Percentiles rank a stretch among this genome's conserved stretches.
phyloP scores from a whole-genome alignment of 2,329 filamentous ascomycete species.

The Escovopsis sp. region DNA sequence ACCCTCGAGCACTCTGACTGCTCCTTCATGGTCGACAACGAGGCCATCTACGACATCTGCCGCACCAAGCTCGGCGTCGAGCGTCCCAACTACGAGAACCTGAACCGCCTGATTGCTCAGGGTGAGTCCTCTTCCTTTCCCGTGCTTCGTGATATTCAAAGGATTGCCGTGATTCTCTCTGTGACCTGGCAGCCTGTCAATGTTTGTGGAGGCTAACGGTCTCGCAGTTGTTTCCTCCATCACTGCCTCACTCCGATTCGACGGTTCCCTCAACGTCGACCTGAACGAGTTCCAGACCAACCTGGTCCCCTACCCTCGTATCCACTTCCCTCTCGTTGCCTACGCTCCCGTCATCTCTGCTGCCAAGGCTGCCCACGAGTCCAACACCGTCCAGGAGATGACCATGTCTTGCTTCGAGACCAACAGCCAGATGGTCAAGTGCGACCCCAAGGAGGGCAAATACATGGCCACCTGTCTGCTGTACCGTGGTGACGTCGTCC shows the following conservation, averaged over 20 bases:
- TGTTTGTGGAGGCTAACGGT: neutral
- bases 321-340: constrained; percentile 96
- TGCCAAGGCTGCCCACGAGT: constrained; percentile 91
- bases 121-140: constrained; percentile 32
- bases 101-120: constrained; percentile 97
- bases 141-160: neutral
- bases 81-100: constrained; percentile 95
- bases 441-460: constrained; percentile 95
- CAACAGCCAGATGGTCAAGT: constrained; percentile 99
- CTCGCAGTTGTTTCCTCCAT: constrained; percentile 83
- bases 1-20: constrained; percentile 99
- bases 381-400: constrained; percentile 97
- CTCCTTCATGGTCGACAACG: constrained; percentile 99
- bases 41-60: constrained; percentile 99
- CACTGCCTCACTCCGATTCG: constrained; percentile 94
- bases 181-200: neutral
- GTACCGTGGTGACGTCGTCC: constrained; percentile 96
- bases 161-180: neutral
- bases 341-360: constrained; percentile 91
- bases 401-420: constrained; percentile 99
- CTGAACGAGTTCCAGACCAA: constrained; percentile 99
- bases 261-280: constrained; percentile 97
- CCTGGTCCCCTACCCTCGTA: constrained; percentile 94
- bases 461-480: constrained; percentile 99
- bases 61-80: constrained; percentile 92